Percentiles rank a stretch among this genome's conserved stretches.
Evolutionary conservation across 1,284 basidiomycete genomes (phyloP).

Genomic region (Termitomyces sp.): DNA sequence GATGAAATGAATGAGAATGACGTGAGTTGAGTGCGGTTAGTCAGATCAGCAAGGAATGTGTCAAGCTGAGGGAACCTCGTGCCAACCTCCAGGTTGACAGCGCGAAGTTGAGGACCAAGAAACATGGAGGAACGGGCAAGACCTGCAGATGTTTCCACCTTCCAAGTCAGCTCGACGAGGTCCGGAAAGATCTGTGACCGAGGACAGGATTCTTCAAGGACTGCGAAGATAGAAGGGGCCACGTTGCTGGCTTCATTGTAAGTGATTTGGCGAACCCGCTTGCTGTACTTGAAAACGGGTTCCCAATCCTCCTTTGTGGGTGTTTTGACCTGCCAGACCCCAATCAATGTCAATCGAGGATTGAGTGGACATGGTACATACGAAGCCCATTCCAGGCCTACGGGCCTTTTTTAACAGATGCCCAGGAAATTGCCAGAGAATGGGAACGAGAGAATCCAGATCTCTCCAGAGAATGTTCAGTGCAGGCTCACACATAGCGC

Average conservation of each 20-base stretch:
- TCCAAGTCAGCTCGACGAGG: conserved; percentile 66
- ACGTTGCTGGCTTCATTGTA: conserved; percentile 69
- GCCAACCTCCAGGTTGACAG: conserved; percentile 57
- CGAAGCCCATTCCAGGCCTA: conserved; percentile 69
- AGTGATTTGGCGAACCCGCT: conserved; percentile 58
- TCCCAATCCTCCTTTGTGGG: conserved; percentile 66
- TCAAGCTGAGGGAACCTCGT: conserved; percentile 52
- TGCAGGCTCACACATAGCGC: conserved; percentile 66
- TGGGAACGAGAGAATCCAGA: conserved; percentile 66
- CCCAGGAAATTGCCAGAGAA: conserved; percentile 65
- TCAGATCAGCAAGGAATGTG: conserved; percentile 57
- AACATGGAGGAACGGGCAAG: conserved; percentile 61
- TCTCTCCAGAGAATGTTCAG: conserved; percentile 70
- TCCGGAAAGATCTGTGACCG: conserved; percentile 60
- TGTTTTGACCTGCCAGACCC: conserved; percentile 42
- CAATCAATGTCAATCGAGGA: conserved; percentile 6
- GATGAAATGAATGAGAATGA: conserved; percentile 64
- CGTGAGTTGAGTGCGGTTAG: conserved; percentile 54
- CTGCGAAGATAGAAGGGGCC: conserved; percentile 57
- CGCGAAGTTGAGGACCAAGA: conserved; percentile 55
- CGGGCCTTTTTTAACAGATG: conserved; percentile 61
- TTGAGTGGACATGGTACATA: conserved; percentile 35
- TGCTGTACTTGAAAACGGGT: conserved; percentile 55
- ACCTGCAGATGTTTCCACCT: conserved; percentile 57
- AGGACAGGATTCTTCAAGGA: conserved; percentile 59